Conservation (phyloP, 169 alveolate species). For the Sarcocystis neurona region DNA sequence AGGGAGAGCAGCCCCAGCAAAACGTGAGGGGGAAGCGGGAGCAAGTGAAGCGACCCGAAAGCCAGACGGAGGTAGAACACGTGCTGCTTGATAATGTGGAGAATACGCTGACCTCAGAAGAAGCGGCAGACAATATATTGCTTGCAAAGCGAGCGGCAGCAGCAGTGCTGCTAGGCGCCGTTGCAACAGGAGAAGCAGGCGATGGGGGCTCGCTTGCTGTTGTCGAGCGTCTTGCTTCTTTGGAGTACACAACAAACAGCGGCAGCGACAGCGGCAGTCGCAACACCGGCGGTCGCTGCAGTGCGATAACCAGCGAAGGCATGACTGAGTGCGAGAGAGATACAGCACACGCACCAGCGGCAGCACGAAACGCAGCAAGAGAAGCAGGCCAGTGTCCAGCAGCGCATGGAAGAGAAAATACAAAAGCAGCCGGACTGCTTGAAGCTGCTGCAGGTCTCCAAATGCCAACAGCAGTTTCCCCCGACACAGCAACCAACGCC, state of each 20-base stretch:
- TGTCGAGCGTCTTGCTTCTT: not conserved
- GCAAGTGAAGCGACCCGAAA: too few relatives aligned
- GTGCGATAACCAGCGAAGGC: not conserved
- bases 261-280: not conserved
- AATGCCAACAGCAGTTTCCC: not conserved
- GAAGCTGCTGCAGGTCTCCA: not conserved
- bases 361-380: not conserved
- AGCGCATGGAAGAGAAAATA: not conserved
- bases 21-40: too few relatives aligned
- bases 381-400: not conserved
- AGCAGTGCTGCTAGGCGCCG: not conserved
- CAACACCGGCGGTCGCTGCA: not conserved
- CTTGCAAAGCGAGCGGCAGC: not conserved
- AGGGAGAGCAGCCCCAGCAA: too few relatives aligned
- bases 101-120: too few relatives aligned
- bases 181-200: constrained; percentile 7
- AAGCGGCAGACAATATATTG: not conserved
- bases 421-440: constrained; percentile 17
- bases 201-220: constrained; percentile 4
- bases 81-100: too few relatives aligned
- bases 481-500: not conserved
- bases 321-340: not conserved
- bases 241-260: not conserved
- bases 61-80: too few relatives aligned
- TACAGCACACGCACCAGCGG: not conserved